Percentiles rank a stretch among this genome's conserved stretches.
These are phyloP conservation scores for Plicaturopsis crispa DNA, from an alignment of 768 basidiomycete genomes.

Conservation along the genomic window DNA sequence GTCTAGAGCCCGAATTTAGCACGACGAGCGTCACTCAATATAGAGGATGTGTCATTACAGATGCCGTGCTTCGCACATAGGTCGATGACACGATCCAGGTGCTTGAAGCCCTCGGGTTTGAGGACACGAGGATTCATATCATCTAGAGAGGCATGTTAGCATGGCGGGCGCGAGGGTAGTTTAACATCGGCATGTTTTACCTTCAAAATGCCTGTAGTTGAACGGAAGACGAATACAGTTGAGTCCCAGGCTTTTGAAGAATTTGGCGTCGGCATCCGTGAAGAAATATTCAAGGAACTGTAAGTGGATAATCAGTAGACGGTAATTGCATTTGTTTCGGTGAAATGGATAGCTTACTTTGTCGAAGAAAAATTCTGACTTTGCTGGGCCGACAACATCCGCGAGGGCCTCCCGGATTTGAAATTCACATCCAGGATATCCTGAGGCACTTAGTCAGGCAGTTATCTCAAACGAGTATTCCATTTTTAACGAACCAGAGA, in stretches of 20 bases:
- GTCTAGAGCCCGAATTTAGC: constrained; percentile 10
- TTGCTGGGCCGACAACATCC: constrained; percentile 54
- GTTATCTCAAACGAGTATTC: background rate
- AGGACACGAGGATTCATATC: constrained; percentile 76
- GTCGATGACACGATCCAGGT: constrained; percentile 76
- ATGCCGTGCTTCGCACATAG: constrained; percentile 70
- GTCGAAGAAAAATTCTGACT: constrained; percentile 79
- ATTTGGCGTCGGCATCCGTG: constrained; percentile 62
- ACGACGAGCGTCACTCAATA: no score
- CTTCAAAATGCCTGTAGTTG: constrained; percentile 71
- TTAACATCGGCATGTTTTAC: constrained; percentile 21
- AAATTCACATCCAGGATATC: constrained; percentile 76
- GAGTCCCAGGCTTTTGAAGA: constrained; percentile 72
- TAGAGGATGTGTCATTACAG: no score
- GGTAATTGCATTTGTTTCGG: background rate
- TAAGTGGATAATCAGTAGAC: background rate
- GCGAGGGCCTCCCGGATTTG: constrained; percentile 70
- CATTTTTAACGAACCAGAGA: constrained; percentile 36
- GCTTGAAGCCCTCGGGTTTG: constrained; percentile 68
- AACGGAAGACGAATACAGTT: constrained; percentile 76
- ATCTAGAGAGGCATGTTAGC: constrained; percentile 27
- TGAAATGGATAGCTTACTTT: constrained; percentile 36
- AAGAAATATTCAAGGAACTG: constrained; percentile 85
- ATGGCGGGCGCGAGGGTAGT: background rate
- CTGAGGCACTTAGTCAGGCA: constrained; percentile 18